phyloP scores from a whole-genome alignment of 495 filamentous ascomycete genomes.

The Xylaria intraflava region DNA sequence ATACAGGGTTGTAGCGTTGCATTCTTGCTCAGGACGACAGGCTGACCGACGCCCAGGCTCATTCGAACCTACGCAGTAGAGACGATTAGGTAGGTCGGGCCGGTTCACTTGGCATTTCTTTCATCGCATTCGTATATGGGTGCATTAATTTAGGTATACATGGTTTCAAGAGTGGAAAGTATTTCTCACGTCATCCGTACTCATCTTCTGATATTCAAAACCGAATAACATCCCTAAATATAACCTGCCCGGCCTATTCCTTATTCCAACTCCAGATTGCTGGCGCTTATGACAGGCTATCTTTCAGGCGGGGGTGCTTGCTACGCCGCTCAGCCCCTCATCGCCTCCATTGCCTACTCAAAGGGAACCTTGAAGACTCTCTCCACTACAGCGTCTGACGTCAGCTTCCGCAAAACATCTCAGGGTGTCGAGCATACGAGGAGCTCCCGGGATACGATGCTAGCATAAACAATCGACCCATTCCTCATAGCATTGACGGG shows the following conservation, averaged over 20 bases:
- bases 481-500: not conserved
- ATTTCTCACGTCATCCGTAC: too few species aligned
- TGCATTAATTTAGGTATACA: too few species aligned
- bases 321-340: not conserved
- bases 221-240: not conserved
- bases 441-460: not conserved
- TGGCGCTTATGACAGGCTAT: too few species aligned
- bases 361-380: not conserved
- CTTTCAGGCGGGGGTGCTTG: not conserved
- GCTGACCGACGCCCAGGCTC: too few species aligned
- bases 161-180: too few species aligned
- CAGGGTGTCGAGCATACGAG: not conserved
- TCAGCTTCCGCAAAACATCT: not conserved
- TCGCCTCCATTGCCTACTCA: not conserved
- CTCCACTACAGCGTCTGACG: not conserved
- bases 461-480: not conserved
- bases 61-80: too few species aligned
- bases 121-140: too few species aligned
- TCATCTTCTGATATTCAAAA: too few species aligned
- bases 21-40: too few species aligned
- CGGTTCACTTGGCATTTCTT: too few species aligned
- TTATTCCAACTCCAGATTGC: not conserved
- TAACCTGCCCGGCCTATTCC: not conserved
- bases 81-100: too few species aligned
- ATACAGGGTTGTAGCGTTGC: too few species aligned